Base-by-base conservation (phyloP, 768 basidiomycete genomes). In the Crassisporium funariophilum region DNA sequence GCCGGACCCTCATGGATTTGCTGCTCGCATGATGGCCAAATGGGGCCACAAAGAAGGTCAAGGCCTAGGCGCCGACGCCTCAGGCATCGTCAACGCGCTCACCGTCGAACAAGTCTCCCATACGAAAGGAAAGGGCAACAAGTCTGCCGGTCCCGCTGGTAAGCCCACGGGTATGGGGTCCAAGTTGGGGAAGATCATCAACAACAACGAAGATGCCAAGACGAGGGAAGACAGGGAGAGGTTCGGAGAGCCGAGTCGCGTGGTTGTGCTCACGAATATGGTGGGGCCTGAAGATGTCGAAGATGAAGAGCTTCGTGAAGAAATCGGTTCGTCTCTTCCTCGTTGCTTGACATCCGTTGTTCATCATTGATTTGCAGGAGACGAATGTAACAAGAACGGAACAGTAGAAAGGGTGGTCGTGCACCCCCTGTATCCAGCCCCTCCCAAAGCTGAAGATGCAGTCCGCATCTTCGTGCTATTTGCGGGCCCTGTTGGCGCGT, bases 41-140 rank as follows among this genome's bases (percentile, higher is more conserved):
- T 95, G 89, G 90, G 95, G 95, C 0, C 92, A 97, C 63, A 88
- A 90, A 62, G 91, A 91, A 63, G 95, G 95, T 1, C 86, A 93
- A 67, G 95, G 95, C 8, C 77, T 98, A 1, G 95, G 95, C 24
- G 85, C 79, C 0, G 83, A 89, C 49, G 89, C 84, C 6, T 77
- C 78, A 2, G 94, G 94, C 1, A 95, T 98, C 35, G 82, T 95
- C 35, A 88, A 95, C 47, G 92, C 95, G 4, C 77, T 98, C 4
- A 78, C 84, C 0, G 88, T 95, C 16, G 89, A 95, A 60, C 85
- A 87, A 47, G 70, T 80, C 12, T 61, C 47, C 2, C 59, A 59
- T 31, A 60, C 60, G 22, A 72, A 73, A 62, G 62, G 63, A 45
- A 67, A 73, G 55, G 56, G 51, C 29, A 52, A 42, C 21, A 65